Evolutionary conservation across 306 rosid species (phyloP).

Genomic region (Pyrus bretschneideri): DNA sequence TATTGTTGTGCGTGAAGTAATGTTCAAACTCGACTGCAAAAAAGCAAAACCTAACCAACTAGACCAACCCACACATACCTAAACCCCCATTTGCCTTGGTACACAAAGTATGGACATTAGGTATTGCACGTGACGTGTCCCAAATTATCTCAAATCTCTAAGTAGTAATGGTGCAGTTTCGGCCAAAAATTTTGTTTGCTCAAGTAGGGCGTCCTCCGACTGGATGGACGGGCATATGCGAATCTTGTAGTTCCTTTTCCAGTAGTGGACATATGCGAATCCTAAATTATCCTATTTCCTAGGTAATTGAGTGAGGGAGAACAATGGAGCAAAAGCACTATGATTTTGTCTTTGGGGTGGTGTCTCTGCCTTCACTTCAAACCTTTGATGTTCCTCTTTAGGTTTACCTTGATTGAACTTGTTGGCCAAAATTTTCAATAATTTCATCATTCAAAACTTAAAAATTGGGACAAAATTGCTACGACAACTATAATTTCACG

Average conservation of each 20-base stretch:
- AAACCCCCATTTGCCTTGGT: not conserved
- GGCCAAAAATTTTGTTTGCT: not conserved
- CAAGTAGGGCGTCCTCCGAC: not conserved
- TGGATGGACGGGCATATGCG: not conserved
- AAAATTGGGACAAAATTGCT: not conserved
- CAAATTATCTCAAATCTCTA: not conserved
- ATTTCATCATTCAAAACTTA: not conserved
- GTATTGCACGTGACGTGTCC: not conserved
- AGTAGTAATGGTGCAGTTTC: not conserved
- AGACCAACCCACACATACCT: not conserved
- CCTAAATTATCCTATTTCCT: not conserved
- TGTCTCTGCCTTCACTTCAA: not conserved
- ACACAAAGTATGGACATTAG: not conserved
- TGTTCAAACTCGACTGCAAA: not conserved
- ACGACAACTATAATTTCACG: not conserved
- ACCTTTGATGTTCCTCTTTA: not conserved
- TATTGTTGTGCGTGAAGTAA: too few relatives aligned
- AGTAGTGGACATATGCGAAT: not conserved
- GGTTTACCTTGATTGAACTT: conserved; percentile 5
- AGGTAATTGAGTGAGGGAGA: not conserved
- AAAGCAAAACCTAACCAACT: not conserved
- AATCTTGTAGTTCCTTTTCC: not conserved
- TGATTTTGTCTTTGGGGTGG: not conserved
- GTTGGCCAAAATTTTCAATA: not conserved
- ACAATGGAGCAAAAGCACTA: not conserved